Evolutionary conservation across 192 early-diverging fungal genomes (phyloP).

Genomic region (Backusella tarrabulga): DNA sequence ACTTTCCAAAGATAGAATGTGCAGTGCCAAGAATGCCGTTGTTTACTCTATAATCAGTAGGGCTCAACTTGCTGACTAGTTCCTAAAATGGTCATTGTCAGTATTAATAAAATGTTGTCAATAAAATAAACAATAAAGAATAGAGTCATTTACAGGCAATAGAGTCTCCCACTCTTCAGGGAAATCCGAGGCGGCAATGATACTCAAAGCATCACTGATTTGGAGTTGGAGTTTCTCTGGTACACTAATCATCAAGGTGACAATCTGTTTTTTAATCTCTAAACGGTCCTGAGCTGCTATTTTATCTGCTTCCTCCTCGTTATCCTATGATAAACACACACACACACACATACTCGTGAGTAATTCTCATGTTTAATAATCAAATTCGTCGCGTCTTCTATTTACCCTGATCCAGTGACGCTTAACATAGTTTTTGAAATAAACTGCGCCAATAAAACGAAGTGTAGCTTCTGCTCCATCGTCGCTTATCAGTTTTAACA

Average conservation of each 20-base stretch:
- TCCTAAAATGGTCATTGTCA: constrained; percentile 37
- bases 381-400: background rate
- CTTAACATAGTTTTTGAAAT: constrained; percentile 97
- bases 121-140: background rate
- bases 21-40: constrained; percentile 92
- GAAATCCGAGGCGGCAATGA: constrained; percentile 93
- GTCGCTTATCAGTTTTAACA: constrained; percentile 76
- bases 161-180: constrained; percentile 86
- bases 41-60: constrained; percentile 80
- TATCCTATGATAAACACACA: constrained; percentile 32
- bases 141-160: constrained; percentile 52
- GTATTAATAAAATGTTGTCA: background rate
- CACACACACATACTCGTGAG: background rate
- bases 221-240: constrained; percentile 82
- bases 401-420: constrained; percentile 70
- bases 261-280: constrained; percentile 82
- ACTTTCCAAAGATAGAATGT: constrained; percentile 92
- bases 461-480: constrained; percentile 55
- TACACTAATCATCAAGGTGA: constrained; percentile 82
- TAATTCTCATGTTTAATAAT: background rate
- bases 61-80: constrained; percentile 73
- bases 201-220: constrained; percentile 89
- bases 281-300: constrained; percentile 64
- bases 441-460: constrained; percentile 79
- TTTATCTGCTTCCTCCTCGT: constrained; percentile 51